phyloP scores from a whole-genome alignment of 116 monocot species.

The Dioscorea cayenensis region DNA sequence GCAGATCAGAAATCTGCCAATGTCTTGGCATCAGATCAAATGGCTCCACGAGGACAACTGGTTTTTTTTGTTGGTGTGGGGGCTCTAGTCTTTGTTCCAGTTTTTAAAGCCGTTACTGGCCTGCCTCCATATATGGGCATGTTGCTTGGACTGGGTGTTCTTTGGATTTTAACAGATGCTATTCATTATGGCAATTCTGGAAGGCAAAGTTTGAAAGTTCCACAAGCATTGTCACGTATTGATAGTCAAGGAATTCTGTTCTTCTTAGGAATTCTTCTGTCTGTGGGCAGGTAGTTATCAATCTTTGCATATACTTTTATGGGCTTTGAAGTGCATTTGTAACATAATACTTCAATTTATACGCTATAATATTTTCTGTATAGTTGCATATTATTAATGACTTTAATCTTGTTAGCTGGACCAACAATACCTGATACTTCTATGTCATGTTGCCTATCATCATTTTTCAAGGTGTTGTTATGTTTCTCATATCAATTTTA shows the following conservation, averaged over 20 bases:
- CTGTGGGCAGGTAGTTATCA: slow-evolving; percentile 72
- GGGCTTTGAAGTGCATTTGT: background rate
- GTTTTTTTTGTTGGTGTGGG: slow-evolving; percentile 89
- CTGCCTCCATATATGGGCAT: slow-evolving; percentile 96
- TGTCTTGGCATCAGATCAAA: slow-evolving; percentile 79
- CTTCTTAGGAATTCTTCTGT: slow-evolving; percentile 90
- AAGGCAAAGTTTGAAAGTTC: slow-evolving; percentile 89
- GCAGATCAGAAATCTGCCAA: slow-evolving; percentile 35
- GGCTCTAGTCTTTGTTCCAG: slow-evolving; percentile 80
- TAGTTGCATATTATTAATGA: background rate
- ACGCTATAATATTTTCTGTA: background rate
- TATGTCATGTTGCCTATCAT: too few species aligned
- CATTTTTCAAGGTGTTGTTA: too few species aligned
- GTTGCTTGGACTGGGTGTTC: slow-evolving; percentile 85
- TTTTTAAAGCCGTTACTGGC: slow-evolving; percentile 85
- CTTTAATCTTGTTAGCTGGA: too few species aligned
- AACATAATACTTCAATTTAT: background rate
- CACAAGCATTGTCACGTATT: slow-evolving; percentile 93
- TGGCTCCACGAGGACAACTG: slow-evolving; percentile 96
- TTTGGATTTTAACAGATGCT: slow-evolving; percentile 98
- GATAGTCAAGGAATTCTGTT: slow-evolving; percentile 96
- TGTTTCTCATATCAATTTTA: too few species aligned
- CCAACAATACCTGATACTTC: too few species aligned
- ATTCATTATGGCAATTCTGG: slow-evolving; percentile 94
- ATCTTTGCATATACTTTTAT: background rate